Conservation (phyloP, 2,329 filamentous ascomycete genomes). For the Scedosporium minutisporum region DNA sequence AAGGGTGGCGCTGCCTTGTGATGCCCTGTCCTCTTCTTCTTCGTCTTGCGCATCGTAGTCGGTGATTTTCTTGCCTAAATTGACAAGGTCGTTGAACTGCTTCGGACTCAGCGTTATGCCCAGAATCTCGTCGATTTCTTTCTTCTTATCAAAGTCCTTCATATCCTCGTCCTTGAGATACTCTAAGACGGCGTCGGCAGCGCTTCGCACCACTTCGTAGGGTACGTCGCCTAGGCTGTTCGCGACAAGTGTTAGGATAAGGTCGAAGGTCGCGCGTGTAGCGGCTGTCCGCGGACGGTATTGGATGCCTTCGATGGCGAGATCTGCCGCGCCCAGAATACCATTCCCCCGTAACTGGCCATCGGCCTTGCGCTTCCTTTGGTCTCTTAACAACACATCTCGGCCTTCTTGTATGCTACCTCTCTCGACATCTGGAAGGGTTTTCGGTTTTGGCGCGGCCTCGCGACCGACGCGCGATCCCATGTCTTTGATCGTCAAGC, state of each 20-base stretch:
- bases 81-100: constrained; percentile 94
- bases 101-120: constrained; percentile 75
- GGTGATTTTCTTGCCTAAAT: constrained; percentile 96
- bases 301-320: constrained; percentile 80
- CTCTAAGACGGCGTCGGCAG: constrained; percentile 84
- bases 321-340: constrained; percentile 75
- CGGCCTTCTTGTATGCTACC: constrained; percentile 70
- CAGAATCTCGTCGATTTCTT: constrained; percentile 87
- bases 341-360: constrained; percentile 61
- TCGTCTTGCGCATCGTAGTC: constrained; percentile 97
- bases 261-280: constrained; percentile 85
- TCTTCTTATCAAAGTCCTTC: constrained; percentile 98
- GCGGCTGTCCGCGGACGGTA: constrained; percentile 88
- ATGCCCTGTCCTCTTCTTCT: constrained; percentile 66
- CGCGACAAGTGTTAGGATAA: constrained; percentile 86
- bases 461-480: constrained; percentile 75
- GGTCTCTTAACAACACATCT: constrained; percentile 73
- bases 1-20: constrained; percentile 52
- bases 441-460: constrained; percentile 71
- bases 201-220: constrained; percentile 83
- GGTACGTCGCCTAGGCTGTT: constrained; percentile 85
- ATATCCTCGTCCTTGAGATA: constrained; percentile 89
- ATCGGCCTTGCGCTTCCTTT: constrained; percentile 78
- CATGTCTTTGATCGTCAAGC: constrained; percentile 92
- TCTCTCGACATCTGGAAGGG: constrained; percentile 61